Evolutionary conservation across 192 early-diverging fungal species (phyloP).

Genomic region (Coemansia sp.): DNA sequence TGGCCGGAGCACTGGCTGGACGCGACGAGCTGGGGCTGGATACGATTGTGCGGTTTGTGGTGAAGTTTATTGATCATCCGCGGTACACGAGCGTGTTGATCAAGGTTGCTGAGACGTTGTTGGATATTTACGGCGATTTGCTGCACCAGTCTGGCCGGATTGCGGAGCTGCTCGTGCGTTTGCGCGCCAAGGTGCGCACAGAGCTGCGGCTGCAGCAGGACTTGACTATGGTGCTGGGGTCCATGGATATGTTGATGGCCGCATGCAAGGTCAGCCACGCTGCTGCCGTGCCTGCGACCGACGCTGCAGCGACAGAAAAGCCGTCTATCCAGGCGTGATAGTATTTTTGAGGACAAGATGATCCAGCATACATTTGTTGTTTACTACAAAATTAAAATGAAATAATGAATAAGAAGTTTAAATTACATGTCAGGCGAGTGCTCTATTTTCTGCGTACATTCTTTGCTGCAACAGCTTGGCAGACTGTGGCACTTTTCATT

Average conservation of each 20-base stretch:
- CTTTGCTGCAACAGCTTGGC: no score
- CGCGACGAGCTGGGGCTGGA: slow-evolving; percentile 86
- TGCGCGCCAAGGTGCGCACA: slow-evolving; percentile 70
- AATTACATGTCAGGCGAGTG: background rate
- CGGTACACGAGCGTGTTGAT: slow-evolving; percentile 73
- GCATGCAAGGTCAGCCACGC: slow-evolving; percentile 40
- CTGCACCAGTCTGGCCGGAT: slow-evolving; percentile 78
- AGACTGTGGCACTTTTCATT: no score
- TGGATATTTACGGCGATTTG: slow-evolving; percentile 82
- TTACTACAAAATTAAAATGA: background rate
- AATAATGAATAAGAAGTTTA: background rate
- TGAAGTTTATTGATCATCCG: slow-evolving; percentile 79
- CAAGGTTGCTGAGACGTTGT: slow-evolving; percentile 68
- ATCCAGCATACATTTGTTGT: no score
- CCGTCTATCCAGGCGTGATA: background rate
- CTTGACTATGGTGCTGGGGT: slow-evolving; percentile 73
- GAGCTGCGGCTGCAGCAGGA: slow-evolving; percentile 82
- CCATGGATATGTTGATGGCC: slow-evolving; percentile 75
- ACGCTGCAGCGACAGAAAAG: background rate
- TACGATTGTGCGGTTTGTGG: slow-evolving; percentile 79
- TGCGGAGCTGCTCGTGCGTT: slow-evolving; percentile 69
- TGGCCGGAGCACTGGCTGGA: slow-evolving; percentile 76
- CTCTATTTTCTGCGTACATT: no score
- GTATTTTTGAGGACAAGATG: background rate
- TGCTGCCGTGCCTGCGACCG: slow-evolving; percentile 11